Evolutionary conservation across 169 alveolate species (phyloP), one percentile per base, ranked within the genome.

Genomic region (Plasmodium inui): DNA sequence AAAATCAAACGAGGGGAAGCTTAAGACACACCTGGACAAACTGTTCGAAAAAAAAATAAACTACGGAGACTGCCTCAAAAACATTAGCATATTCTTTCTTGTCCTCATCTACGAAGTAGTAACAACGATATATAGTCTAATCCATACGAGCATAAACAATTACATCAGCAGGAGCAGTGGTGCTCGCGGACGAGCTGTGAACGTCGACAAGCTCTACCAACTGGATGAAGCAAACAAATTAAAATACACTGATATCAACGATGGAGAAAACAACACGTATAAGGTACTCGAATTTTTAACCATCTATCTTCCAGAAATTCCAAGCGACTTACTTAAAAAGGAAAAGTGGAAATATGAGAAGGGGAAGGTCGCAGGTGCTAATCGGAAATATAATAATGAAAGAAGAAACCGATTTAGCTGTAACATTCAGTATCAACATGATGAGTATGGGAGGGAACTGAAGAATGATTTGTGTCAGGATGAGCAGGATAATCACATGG

Each of bases 241-340:
- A 3, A 82, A 55, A 14, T 41, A 82, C 55, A 37, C 37, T 4
- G 34, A 82, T 26, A 44, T 28, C 39, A 37, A 32, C 57, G 80
- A 39, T 22, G 32, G 72, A 8, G 19, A 3, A 26, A 82, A 57
- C 14, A 61, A 82, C 37, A 50, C 82, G 7, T 86, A 74, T 41
- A 86, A 86, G 44, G 80, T 86, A 9, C 30, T 86, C 22, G 93
- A 86, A 14, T 86, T 86, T 55, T 17, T 86, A 6, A 86, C 93
- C 14, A 86, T 86, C 2, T 86, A 86, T 76, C 46, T 86, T 32
- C 93, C 93, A 2, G 93, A 86, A 86, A 86, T 86, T 4, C 72
- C 71, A 32, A 26, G 32, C 30, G 71, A 78, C 80, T 6, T 78
- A 17, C 70, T 86, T 30, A 86, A 86, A 78, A 86, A 57, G 44